A percentile compares a stretch with the other conserved stretches of the same genome.
phyloP scores from a whole-genome alignment of 306 rosid species.

The Cicer chorassanicum region DNA sequence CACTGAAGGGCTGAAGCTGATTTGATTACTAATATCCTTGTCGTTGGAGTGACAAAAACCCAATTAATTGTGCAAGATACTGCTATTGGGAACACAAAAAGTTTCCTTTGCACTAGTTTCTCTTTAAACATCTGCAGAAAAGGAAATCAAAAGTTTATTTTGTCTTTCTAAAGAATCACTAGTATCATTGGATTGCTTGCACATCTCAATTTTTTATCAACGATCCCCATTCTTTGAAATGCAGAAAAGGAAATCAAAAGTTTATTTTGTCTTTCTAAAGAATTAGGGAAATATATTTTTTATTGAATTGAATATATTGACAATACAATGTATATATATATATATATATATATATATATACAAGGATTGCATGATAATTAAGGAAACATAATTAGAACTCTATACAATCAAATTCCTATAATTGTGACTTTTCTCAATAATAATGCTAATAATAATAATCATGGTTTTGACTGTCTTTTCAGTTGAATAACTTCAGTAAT shows the following conservation, averaged over 20 bases:
- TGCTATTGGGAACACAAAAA: not conserved
- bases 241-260: conserved; percentile 9
- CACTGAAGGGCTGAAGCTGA: conserved; percentile 3
- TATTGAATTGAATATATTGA: no score
- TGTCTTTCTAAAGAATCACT: no score
- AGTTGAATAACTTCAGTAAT: conserved; percentile 1
- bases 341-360: no score
- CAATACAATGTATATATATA: no score
- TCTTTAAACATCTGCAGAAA: not conserved
- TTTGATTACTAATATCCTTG: not conserved
- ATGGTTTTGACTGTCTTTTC: not conserved
- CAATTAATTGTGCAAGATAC: not conserved
- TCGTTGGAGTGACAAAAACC: not conserved
- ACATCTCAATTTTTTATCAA: not conserved
- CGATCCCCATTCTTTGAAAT: not conserved
- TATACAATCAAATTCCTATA: no score
- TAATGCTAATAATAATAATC: no score
- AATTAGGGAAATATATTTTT: no score
- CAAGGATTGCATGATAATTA: no score
- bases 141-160: no score
- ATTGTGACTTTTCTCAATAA: no score
- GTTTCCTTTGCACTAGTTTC: not conserved
- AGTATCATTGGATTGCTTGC: not conserved
- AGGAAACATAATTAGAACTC: no score
- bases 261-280: not conserved